Base-by-base conservation (phyloP, 2,329 filamentous ascomycete genomes). In the Ophiostoma himal-ulmi region DNA sequence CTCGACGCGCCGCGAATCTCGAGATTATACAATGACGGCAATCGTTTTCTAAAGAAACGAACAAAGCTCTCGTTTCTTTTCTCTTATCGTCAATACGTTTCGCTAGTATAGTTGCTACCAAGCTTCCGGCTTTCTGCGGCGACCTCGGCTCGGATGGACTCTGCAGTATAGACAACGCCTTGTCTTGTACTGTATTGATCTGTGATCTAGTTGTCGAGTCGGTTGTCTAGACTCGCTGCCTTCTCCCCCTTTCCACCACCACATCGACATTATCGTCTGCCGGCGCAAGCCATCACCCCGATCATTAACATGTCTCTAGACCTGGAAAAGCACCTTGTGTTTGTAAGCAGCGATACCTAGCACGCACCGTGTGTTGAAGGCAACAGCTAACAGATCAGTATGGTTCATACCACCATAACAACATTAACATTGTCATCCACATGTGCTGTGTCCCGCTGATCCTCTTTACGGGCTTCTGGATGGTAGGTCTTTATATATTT, bases 391-490 rank as follows among this genome's bases (percentile, higher is more conserved):
- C 60, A n/a, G 11, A 39, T 7, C 75, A 95, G 92, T 95, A 95
- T 82, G 92, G 91, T 78, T 86, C 91, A 71, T 94, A 95, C 78
- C 92, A 95, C 80, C 88, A 91, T 77, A 89, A 94, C 80, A 81
- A 86, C 66, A 86, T 91, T 80, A 95, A 95, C 78, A 81, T 94
- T 72, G 84, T 83, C 74, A 94, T 95, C 77, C 92, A 95, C 79
- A 89, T 93, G 82, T 82, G 88, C 71, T 94, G 91, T 78, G 91
- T 95, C 70, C 92, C 92, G 64, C 79, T 91, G 70, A 90, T 95
- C 71, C 80, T 94, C 69, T 84, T 91, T 77, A 89, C 90, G 2
- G 85, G 83, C 54, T 89, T 94, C 76, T 83, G 90, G 71, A 83
- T 94, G 77, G 91, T 94, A 85, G 48, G 69, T 69, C 68, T 67